Evolutionary conservation across 345 rosid genomes (phyloP), one percentile per base, ranked within the genome.

Genomic region (Excoecaria agallocha): DNA sequence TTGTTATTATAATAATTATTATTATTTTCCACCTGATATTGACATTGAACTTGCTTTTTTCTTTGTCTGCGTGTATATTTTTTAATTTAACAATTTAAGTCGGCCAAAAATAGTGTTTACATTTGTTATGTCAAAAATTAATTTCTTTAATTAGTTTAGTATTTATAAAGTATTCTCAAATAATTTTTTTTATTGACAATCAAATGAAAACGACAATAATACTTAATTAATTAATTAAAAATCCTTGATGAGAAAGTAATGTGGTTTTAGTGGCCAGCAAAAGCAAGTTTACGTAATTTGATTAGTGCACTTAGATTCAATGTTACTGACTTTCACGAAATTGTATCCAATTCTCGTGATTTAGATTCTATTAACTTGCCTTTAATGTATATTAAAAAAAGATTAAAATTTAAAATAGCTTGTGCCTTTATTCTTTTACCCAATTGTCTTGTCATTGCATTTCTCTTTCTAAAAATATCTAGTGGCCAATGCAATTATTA

Each of bases 381-480:
- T 30, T 11, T 39, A 25, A 41, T 76, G 61, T 20, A 65, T 50
- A 30, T 66, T 39, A 66, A 41, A 55, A 54, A 72, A 68, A 62
- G 19, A 62, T 30, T 58, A 66, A 54, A 30, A 70, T 46, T 30
- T 58, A 66, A 54, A 30, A 70, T 46, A 64, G 11, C 4, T 16
- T 17, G 4, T 62, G 22, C 17, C 41, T 51, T 59, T 71, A 20
- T 22, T 48, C 41, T 25, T 19, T 62, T 62, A 10, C 0, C 60
- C 38, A 61, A 37, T 56, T 50, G 56, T 72, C 66, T 48, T 49
- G 72, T 68, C 68, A 76, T 73, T 56, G 11, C 39, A 12, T 54
- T 37, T 68, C 52, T 37, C 20, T 56, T 56, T 43, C 37, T 16
- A 70, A 5, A 45, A 52, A 39, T 30, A 17, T 38, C 5, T 25